These are phyloP conservation scores for Microstegium vimineum DNA, from an alignment of 176 grass and related monocot genomes.

Conservation along the genomic window DNA sequence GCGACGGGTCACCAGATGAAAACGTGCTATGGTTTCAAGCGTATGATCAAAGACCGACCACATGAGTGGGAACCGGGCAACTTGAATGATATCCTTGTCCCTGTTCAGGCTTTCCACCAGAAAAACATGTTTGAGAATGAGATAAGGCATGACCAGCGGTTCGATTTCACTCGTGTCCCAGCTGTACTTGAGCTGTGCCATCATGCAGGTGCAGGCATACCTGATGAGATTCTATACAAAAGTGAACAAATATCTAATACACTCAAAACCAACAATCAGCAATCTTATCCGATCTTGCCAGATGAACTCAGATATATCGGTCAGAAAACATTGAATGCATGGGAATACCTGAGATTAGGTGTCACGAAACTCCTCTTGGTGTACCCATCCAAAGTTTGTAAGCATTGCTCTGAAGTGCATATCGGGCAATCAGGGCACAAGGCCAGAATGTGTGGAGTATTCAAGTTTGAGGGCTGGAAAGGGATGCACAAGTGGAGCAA, in stretches of 20 bases:
- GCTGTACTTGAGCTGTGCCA: conserved; percentile 78
- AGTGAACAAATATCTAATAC: not conserved
- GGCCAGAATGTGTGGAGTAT: conserved; percentile 82
- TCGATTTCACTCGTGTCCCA: conserved; percentile 63
- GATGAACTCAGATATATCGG: conserved; percentile 52
- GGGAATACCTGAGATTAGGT: conserved; percentile 76
- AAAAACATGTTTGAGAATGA: conserved; percentile 59
- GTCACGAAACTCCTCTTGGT: conserved; percentile 75
- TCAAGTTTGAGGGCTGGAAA: conserved; percentile 73
- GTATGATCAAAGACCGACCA: conserved; percentile 43
- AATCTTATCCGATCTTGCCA: not conserved
- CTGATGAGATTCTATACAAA: conserved; percentile 29
- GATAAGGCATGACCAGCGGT: conserved; percentile 85
- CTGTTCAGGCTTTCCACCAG: conserved; percentile 64
- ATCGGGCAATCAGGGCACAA: conserved; percentile 75
- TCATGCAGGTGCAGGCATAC: conserved; percentile 70
- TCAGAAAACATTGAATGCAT: conserved; percentile 69
- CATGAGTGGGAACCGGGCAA: conserved; percentile 58
- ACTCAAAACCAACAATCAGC: not conserved
- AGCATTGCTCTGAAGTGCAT: conserved; percentile 82
- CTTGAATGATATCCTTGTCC: conserved; percentile 66
- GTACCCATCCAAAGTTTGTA: conserved; percentile 82
- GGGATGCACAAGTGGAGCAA: conserved; percentile 82
- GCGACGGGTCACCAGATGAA: conserved; percentile 57
- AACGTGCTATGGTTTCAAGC: conserved; percentile 71